Percentiles rank a stretch among this genome's conserved stretches.
phyloP scores from a whole-genome alignment of 2,329 filamentous ascomycete genomes.

The Volutella citrinella region DNA sequence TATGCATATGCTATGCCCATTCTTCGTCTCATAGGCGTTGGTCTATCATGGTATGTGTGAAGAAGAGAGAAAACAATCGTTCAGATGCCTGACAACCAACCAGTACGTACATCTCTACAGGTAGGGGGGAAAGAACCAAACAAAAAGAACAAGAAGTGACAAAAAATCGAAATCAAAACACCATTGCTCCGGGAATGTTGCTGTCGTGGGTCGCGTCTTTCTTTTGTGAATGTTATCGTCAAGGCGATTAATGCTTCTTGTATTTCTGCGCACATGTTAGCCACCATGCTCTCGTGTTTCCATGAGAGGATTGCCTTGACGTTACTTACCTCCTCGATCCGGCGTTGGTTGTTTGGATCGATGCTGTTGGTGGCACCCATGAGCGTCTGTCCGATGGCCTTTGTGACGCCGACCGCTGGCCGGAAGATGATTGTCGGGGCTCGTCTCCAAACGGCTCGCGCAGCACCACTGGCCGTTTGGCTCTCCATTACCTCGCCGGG shows the following conservation, averaged over 20 bases:
- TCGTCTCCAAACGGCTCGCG: conserved; percentile 71
- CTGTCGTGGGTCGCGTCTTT: neutral
- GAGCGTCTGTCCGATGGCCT: conserved; percentile 83
- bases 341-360: conserved; percentile 76
- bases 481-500: conserved; percentile 89
- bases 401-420: conserved; percentile 85
- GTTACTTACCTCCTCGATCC: conserved; percentile 88
- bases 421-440: conserved; percentile 92
- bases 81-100: no score
- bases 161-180: no score
- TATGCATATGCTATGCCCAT: conserved; percentile 19
- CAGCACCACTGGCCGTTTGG: conserved; percentile 74
- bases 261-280: conserved; percentile 42
- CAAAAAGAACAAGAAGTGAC: no score
- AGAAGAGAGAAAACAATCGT: no score
- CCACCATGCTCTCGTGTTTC: no score
- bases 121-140: no score
- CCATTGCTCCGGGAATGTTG: no score
- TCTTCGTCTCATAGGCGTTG: no score
- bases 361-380: conserved; percentile 90
- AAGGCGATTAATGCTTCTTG: conserved; percentile 37
- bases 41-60: no score
- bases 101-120: no score
- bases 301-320: no score
- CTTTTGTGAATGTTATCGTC: conserved; percentile 2